phyloP scores from a whole-genome alignment of 805 yeast genomes.

The Lachancea sp. region DNA sequence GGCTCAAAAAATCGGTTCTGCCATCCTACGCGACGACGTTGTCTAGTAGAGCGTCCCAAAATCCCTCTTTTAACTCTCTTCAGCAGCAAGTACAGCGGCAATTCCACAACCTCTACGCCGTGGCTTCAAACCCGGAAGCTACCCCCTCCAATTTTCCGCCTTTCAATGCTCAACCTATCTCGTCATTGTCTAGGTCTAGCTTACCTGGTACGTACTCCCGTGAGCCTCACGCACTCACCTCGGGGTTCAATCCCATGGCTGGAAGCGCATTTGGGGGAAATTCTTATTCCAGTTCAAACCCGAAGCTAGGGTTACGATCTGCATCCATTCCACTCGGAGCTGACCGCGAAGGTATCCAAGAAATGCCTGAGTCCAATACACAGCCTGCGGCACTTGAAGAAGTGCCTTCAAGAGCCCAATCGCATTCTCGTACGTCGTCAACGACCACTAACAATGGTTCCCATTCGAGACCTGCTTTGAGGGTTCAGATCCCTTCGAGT shows the following conservation, averaged over 20 bases:
- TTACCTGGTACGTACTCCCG: not conserved
- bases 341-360: not conserved
- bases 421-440: conserved; percentile 1
- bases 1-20: not conserved
- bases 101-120: conserved; percentile 21
- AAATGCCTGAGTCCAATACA: not conserved
- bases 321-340: not conserved
- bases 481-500: conserved; percentile 61
- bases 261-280: not conserved
- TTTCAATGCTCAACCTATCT: conserved; percentile 1
- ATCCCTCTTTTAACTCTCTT: conserved; percentile 20
- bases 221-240: not conserved
- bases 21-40: not conserved
- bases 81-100: conserved; percentile 27
- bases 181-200: conserved; percentile 3
- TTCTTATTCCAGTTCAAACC: not conserved
- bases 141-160: not conserved
- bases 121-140: conserved; percentile 6
- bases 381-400: not conserved
- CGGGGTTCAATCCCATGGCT: not conserved
- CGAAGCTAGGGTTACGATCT: conserved; percentile 1
- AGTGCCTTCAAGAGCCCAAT: not conserved
- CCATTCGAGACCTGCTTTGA: conserved; percentile 46
- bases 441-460: not conserved
- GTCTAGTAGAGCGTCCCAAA: not conserved